Percentiles rank a stretch among this genome's conserved stretches.
Conservation (phyloP, 2,329 filamentous ascomycete species). For the Rosellinia necatrix region DNA sequence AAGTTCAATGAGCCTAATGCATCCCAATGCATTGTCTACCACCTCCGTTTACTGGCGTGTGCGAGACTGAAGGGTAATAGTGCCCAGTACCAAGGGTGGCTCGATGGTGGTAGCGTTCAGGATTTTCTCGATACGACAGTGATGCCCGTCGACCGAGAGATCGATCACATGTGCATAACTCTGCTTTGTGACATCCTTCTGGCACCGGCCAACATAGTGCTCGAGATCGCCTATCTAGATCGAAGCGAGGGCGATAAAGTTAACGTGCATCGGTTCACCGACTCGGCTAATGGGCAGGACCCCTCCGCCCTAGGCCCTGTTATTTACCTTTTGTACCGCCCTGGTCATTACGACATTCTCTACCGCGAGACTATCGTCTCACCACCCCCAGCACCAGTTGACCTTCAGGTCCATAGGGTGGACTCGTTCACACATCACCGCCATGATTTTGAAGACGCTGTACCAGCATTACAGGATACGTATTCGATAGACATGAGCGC, state of each 20-base stretch:
- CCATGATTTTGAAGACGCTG: conserved; percentile 46
- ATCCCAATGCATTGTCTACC: conserved; percentile 82
- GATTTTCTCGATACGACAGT: conserved; percentile 70
- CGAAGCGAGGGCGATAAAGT: conserved; percentile 78
- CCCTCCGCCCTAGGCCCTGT: conserved; percentile 52
- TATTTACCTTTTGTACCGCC: conserved; percentile 68
- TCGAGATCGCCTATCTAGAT: conserved; percentile 92
- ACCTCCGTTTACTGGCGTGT: conserved; percentile 79
- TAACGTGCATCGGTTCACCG: conserved; percentile 70
- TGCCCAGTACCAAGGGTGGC: conserved; percentile 72
- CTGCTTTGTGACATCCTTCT: conserved; percentile 79
- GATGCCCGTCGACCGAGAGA: conserved; percentile 78
- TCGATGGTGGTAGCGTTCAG: conserved; percentile 60
- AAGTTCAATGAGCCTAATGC: conserved; percentile 74
- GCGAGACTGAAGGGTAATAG: conserved; percentile 81
- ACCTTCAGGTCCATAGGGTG: conserved; percentile 45
- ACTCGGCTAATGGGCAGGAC: conserved; percentile 55
- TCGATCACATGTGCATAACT: conserved; percentile 85
- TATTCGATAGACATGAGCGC: conserved; percentile 51
- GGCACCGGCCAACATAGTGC: conserved; percentile 74
- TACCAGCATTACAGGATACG: conserved; percentile 43
- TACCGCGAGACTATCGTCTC: conserved; percentile 68
- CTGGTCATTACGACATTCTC: conserved; percentile 90
- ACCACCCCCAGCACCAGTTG: too few species aligned
- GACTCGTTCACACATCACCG: conserved; percentile 52